Base-by-base conservation (phyloP, 257 asterid genomes). In the Prunella vulgaris region DNA sequence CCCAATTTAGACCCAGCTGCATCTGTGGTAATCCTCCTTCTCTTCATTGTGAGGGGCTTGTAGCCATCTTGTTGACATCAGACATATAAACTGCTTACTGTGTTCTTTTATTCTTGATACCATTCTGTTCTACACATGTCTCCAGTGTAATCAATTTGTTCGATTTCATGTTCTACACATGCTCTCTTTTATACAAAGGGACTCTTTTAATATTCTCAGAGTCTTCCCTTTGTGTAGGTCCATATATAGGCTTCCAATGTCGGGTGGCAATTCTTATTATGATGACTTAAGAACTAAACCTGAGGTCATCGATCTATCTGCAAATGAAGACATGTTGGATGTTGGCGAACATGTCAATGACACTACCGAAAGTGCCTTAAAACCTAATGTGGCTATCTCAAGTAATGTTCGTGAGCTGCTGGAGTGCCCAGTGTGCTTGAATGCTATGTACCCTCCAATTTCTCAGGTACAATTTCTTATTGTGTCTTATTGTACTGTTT, bases 361-460 rank as follows among this genome's bases (percentile, higher is more conserved):
- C 38, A 24, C 74, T 22, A 10, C 84, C 27, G 81, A 80, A 63
- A 75, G 68, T 72, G 72, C 68, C 22, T 25, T 63, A 20, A 83
- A 83, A 66, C 85, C 87, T 69, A 80, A 80, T 70, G 77, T 76
- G 58, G 67, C 76, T 25, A 77, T 78, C 74, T 33, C 87, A 17
- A 77, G 80, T 56, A 83, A 77, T 52, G 83, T 80, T 22, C 83
- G 87, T 12, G 87, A 81, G 59, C 76, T 81, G 18, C 74, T 78
- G 60, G 83, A 81, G 60, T 81, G 83, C 58, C 85, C 83, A 15
- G 81, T 81, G 63, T 81, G 85, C 83, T 78, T 78, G 70, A 81
- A 76, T 60, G 81, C 86, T 20, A 81, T 81, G 86, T 78, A 81
- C 74, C 86, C 86, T 42, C 86, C 86, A 35, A 81, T 78, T 53